Evolutionary conservation across 371 early-diverging fungal species (phyloP).

Genomic region (Furculomyces boomerangus): DNA sequence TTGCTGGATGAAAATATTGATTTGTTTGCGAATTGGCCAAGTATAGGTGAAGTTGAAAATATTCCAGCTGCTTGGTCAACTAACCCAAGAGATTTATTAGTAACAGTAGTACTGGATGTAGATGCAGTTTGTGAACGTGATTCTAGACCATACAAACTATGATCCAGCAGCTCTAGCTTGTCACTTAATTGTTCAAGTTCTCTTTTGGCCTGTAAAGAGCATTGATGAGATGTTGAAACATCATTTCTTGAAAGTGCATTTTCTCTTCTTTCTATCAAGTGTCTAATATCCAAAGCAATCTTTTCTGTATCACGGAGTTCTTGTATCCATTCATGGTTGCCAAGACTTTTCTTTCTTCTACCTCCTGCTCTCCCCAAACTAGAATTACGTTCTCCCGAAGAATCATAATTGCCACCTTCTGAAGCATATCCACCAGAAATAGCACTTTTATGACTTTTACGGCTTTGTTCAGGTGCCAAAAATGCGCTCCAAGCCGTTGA

Average conservation of each 20-base stretch:
- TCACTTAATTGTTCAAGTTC: slow-evolving; percentile 39
- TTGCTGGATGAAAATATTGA: neutral
- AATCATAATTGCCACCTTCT: slow-evolving; percentile 25
- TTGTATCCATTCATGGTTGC: slow-evolving; percentile 50
- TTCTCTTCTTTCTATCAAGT: slow-evolving; percentile 43
- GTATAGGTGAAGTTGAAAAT: neutral
- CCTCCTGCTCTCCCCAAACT: slow-evolving; percentile 10
- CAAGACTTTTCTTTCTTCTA: slow-evolving; percentile 4
- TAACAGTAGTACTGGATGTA: neutral
- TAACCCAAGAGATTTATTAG: neutral
- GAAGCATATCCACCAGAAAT: too few species aligned
- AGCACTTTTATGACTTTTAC: too few species aligned
- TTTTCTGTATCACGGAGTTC: slow-evolving; percentile 44
- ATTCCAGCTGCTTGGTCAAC: neutral
- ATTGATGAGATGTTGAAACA: slow-evolving; percentile 49
- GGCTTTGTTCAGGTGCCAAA: slow-evolving; percentile 23
- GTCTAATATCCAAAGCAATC: slow-evolving; percentile 44
- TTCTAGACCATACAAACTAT: slow-evolving; percentile 10
- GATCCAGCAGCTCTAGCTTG: slow-evolving; percentile 30
- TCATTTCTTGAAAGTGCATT: slow-evolving; percentile 50
- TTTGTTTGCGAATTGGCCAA: neutral
- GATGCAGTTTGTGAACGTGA: neutral
- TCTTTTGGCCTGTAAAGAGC: slow-evolving; percentile 55
- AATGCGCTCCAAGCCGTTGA: slow-evolving; percentile 55
- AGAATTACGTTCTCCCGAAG: neutral